Conservation (phyloP, 768 basidiomycete genomes). For the Hygrocybe coccinea region DNA sequence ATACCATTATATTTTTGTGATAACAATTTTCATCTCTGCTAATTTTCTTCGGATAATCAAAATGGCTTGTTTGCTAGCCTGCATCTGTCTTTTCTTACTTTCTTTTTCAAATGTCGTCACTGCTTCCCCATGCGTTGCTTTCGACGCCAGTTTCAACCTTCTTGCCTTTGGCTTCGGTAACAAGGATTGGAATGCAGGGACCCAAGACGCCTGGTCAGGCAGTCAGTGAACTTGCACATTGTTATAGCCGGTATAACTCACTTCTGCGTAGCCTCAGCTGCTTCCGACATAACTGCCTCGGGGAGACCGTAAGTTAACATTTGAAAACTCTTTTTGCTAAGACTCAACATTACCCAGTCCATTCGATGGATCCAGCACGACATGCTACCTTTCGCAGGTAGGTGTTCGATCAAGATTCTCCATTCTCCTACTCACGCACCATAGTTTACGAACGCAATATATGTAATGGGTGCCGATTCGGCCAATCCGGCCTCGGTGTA, state of each 20-base stretch:
- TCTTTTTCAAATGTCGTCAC: slow-evolving; percentile 9
- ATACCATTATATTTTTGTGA: too few species aligned
- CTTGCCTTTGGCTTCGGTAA: slow-evolving; percentile 80
- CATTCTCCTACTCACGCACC: slow-evolving; percentile 9
- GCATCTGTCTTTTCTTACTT: slow-evolving; percentile 17
- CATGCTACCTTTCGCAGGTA: slow-evolving; percentile 71
- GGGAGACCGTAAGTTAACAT: slow-evolving; percentile 66
- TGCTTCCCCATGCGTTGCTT: slow-evolving; percentile 55
- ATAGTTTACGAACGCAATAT: slow-evolving; percentile 81
- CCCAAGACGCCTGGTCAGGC: slow-evolving; percentile 61
- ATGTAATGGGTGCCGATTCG: slow-evolving; percentile 74
- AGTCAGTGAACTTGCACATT: slow-evolving; percentile 34
- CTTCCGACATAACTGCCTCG: slow-evolving; percentile 63
- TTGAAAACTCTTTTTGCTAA: neutral
- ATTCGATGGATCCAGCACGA: slow-evolving; percentile 58
- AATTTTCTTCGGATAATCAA: too few species aligned
- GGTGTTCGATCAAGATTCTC: slow-evolving; percentile 4
- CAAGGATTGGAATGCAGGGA: slow-evolving; percentile 79
- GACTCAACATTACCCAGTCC: slow-evolving; percentile 38
- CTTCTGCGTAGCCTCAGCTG: slow-evolving; percentile 36
- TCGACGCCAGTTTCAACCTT: slow-evolving; percentile 78
- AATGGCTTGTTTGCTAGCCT: slow-evolving; percentile 7
- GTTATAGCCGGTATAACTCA: neutral
- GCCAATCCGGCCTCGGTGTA: slow-evolving; percentile 65
- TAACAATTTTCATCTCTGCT: too few species aligned